Evolutionary conservation across 768 basidiomycete species (phyloP).

Genomic region (Neoboletus subvelutipes): DNA sequence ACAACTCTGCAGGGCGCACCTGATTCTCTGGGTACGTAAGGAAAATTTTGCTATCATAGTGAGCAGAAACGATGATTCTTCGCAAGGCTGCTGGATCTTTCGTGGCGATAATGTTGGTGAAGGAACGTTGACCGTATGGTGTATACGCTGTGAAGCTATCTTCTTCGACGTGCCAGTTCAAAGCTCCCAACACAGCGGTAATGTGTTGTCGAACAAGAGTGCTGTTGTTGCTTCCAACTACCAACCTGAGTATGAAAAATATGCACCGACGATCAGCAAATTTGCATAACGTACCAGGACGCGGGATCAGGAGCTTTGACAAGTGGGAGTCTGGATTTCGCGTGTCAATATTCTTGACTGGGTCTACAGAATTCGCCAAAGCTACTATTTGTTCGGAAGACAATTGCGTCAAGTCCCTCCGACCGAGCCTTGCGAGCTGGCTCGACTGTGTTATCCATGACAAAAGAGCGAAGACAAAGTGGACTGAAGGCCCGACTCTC

Average conservation of each 20-base stretch:
- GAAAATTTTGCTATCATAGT: slow-evolving; percentile 93
- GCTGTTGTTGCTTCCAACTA: slow-evolving; percentile 74
- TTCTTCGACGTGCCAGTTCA: slow-evolving; percentile 87
- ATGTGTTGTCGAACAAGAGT: slow-evolving; percentile 84
- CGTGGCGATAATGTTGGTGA: slow-evolving; percentile 93
- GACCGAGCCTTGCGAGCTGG: slow-evolving; percentile 33
- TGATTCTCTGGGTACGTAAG: slow-evolving; percentile 68
- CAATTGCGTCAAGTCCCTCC: slow-evolving; percentile 42
- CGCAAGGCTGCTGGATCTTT: slow-evolving; percentile 85
- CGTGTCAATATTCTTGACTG: slow-evolving; percentile 66
- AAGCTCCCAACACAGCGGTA: slow-evolving; percentile 59
- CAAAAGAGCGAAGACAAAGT: slow-evolving; percentile 14
- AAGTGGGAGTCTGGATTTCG: slow-evolving; percentile 68
- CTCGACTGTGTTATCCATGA: slow-evolving; percentile 26
- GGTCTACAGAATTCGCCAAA: slow-evolving; percentile 59
- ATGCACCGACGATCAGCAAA: not conserved
- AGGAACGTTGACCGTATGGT: slow-evolving; percentile 75
- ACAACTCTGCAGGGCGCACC: slow-evolving; percentile 40
- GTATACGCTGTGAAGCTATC: slow-evolving; percentile 79
- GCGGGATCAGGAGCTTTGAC: slow-evolving; percentile 82
- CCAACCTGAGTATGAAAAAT: not conserved
- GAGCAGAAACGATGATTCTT: slow-evolving; percentile 85
- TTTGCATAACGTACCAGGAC: slow-evolving; percentile 55
- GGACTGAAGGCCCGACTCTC: slow-evolving; percentile 12
- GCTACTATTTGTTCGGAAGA: slow-evolving; percentile 49